Conservation (phyloP, 352 stramenopile genomes). For the Globisporangium perplexum region DNA sequence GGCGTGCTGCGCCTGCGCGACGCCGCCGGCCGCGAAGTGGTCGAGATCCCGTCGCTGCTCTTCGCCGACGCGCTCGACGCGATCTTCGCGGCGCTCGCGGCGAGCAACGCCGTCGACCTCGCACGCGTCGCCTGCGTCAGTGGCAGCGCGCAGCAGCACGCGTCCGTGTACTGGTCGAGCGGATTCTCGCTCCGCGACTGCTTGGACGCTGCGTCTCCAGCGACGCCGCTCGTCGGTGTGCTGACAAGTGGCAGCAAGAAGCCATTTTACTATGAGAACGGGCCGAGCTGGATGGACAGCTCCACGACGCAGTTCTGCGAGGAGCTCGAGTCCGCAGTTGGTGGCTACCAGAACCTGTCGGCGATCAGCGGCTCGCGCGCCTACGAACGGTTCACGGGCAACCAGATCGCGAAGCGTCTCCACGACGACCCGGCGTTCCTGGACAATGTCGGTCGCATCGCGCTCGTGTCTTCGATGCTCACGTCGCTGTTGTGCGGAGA, state of each 20-base stretch:
- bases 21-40: constrained; percentile 22
- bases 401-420: constrained; percentile 65
- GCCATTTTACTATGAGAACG: constrained; percentile 52
- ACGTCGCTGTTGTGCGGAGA: constrained; percentile 64
- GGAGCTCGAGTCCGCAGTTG: constrained; percentile 47
- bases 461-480: constrained; percentile 64
- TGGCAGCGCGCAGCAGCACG: constrained; percentile 81
- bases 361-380: constrained; percentile 72
- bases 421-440: constrained; percentile 40
- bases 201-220: constrained; percentile 20
- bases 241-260: constrained; percentile 8
- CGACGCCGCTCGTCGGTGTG: constrained; percentile 12
- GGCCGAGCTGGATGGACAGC: constrained; percentile 85
- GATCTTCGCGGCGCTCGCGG: constrained; percentile 40
- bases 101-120: constrained; percentile 23
- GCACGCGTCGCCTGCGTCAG: constrained; percentile 51
- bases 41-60: constrained; percentile 69
- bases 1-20: constrained; percentile 45
- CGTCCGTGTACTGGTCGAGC: constrained; percentile 71
- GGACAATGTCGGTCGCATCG: constrained; percentile 36
- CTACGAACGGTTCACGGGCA: constrained; percentile 81
- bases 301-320: constrained; percentile 57
- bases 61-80: constrained; percentile 77
- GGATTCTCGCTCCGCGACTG: constrained; percentile 32
- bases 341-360: constrained; percentile 49